Conservation (phyloP, 1,284 basidiomycete species). For the Boletus coffeatus region DNA sequence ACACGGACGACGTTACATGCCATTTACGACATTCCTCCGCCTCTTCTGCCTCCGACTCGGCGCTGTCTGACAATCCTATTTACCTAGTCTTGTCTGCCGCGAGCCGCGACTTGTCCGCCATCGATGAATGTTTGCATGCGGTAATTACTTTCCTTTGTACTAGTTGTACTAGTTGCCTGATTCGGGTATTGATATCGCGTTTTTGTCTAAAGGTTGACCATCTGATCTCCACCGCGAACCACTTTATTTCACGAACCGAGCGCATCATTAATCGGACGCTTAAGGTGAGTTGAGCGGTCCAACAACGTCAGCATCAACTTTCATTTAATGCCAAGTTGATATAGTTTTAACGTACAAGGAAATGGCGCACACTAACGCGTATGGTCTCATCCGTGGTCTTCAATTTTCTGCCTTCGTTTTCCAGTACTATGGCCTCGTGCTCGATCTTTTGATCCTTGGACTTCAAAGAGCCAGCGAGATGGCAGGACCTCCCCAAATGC, state of each 20-base stretch:
- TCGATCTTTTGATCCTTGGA: no score
- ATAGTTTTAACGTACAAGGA: no score
- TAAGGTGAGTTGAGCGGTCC: conserved; percentile 37
- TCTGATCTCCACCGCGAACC: conserved; percentile 45
- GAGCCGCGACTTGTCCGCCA: conserved; percentile 47
- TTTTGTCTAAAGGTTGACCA: conserved; percentile 41
- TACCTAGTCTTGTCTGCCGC: conserved; percentile 44
- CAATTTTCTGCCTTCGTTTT: no score
- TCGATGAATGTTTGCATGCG: conserved; percentile 37
- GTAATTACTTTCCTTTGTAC: conserved; percentile 16
- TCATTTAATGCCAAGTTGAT: no score
- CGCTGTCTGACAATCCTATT: conserved; percentile 28
- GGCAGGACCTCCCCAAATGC: no score
- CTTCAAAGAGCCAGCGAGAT: no score
- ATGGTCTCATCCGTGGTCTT: no score
- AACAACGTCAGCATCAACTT: neutral
- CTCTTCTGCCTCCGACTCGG: conserved; percentile 6
- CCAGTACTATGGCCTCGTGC: no score
- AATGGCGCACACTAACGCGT: no score
- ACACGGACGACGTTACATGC: conserved; percentile 20
- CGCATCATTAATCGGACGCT: conserved; percentile 45
- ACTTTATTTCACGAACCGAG: conserved; percentile 48
- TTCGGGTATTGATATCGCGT: conserved; percentile 14
- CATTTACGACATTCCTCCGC: conserved; percentile 10
- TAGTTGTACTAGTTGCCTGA: conserved; percentile 1